A percentile compares a stretch with the other conserved stretches of the same genome.
These are phyloP conservation scores for Skeletonema grethae DNA, from an alignment of 108 stramenopile species.

Conservation along the genomic window DNA sequence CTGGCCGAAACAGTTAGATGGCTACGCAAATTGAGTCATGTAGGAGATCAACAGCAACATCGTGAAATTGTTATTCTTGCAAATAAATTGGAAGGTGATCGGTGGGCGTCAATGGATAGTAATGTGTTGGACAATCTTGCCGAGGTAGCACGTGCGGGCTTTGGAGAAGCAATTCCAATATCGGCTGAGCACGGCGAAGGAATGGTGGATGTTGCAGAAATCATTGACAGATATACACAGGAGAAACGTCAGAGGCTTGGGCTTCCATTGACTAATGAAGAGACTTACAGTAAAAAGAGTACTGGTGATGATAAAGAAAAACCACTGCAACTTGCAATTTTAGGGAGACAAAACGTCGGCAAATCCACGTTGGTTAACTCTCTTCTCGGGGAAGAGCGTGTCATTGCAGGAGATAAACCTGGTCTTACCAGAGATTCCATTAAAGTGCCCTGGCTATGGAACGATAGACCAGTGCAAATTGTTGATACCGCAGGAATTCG, in stretches of 20 bases:
- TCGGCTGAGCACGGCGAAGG: conserved; percentile 89
- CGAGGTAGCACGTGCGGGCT: conserved; percentile 71
- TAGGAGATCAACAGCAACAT: conserved; percentile 4
- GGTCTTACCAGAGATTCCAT: conserved; percentile 94
- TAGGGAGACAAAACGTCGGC: conserved; percentile 91
- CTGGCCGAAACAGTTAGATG: conserved; percentile 73
- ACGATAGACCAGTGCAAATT: conserved; percentile 67
- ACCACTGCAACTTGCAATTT: conserved; percentile 83
- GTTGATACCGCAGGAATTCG: conserved; percentile 92
- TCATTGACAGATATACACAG: conserved; percentile 61
- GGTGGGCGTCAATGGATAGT: conserved; percentile 62
- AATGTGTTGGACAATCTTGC: conserved; percentile 65
- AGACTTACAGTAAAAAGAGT: conserved; percentile 10
- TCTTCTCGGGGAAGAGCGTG: conserved; percentile 74
- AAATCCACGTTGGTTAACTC: conserved; percentile 88
- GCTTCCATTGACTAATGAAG: conserved; percentile 22
- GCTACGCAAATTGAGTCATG: conserved; percentile 66
- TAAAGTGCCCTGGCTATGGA: conserved; percentile 77
- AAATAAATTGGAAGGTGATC: conserved; percentile 88
- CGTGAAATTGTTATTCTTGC: conserved; percentile 67
- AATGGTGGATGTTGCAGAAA: conserved; percentile 75
- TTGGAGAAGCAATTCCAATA: conserved; percentile 84
- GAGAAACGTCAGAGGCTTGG: conserved; percentile 52
- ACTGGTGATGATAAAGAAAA: conserved; percentile 36
- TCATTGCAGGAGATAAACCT: conserved; percentile 78